Evolutionary conservation across 78 protist species (phyloP).

Genomic region (Polysphondylium violaceum): DNA sequence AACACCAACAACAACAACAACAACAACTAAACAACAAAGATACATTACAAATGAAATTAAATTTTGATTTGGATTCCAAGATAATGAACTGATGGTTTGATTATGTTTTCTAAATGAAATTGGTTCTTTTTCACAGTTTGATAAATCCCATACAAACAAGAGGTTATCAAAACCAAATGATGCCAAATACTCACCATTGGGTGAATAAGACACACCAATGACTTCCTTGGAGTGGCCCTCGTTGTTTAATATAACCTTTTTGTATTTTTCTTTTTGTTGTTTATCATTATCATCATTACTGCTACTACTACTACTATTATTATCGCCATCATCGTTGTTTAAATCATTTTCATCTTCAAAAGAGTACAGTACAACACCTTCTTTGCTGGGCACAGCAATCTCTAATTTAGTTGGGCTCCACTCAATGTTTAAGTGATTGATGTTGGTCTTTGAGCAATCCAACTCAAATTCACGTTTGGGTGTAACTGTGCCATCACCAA

Average conservation of each 20-base stretch:
- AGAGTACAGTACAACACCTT: too few species aligned
- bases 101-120: neutral
- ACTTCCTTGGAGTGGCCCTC: conserved; percentile 37
- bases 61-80: conserved; percentile 45
- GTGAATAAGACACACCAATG: conserved; percentile 1
- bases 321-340: too few species aligned
- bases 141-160: conserved; percentile 23
- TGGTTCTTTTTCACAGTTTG: conserved; percentile 2
- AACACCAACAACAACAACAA: neutral
- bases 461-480: neutral
- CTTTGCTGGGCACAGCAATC: too few species aligned
- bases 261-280: neutral
- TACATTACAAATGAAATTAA: conserved; percentile 34
- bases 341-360: neutral
- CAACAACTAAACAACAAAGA: neutral
- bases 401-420: too few species aligned
- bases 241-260: neutral
- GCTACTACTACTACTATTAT: too few species aligned
- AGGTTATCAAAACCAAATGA: conserved; percentile 8
- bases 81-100: neutral
- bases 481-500: neutral
- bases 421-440: too few species aligned
- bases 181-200: conserved; percentile 47
- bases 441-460: neutral
- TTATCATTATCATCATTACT: neutral